Conservation (phyloP, 2,329 filamentous ascomycete species). For the Sporothrix pallida region DNA sequence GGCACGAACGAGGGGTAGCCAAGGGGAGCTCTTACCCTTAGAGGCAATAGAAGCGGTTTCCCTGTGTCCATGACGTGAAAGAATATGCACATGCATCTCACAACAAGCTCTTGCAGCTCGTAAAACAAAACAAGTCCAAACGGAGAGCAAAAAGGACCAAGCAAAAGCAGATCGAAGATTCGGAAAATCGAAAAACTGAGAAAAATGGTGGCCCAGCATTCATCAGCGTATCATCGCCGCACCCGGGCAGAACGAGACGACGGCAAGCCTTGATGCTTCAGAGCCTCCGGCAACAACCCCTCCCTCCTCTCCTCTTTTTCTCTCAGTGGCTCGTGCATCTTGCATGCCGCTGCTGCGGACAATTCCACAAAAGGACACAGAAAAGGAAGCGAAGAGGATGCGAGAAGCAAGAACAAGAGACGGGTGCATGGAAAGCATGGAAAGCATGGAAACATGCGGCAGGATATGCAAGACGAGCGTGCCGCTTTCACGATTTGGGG, state of each 20-base stretch:
- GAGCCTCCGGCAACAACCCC: background rate
- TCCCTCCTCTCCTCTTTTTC: background rate
- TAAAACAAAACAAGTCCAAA: background rate
- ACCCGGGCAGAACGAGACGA: background rate
- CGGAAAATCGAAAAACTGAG: background rate
- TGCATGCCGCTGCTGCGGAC: conserved; percentile 23
- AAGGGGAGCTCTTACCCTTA: conserved; percentile 1
- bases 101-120: conserved; percentile 12
- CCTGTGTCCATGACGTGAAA: conserved; percentile 20
- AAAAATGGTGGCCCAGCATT: conserved; percentile 3
- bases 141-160: background rate
- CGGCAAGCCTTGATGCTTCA: background rate
- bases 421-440: background rate
- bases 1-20: conserved; percentile 16
- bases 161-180: background rate
- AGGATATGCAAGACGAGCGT: conserved; percentile 6
- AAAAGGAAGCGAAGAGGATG: conserved; percentile 1
- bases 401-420: background rate
- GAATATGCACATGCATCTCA: conserved; percentile 14
- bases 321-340: conserved; percentile 3
- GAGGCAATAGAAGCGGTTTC: background rate
- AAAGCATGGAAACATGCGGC: conserved; percentile 18
- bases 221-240: conserved; percentile 6
- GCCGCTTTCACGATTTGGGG: conserved; percentile 20
- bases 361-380: conserved; percentile 10